Evolutionary conservation across 1,284 basidiomycete genomes (phyloP).

Genomic region (Moesziomyces sp.): DNA sequence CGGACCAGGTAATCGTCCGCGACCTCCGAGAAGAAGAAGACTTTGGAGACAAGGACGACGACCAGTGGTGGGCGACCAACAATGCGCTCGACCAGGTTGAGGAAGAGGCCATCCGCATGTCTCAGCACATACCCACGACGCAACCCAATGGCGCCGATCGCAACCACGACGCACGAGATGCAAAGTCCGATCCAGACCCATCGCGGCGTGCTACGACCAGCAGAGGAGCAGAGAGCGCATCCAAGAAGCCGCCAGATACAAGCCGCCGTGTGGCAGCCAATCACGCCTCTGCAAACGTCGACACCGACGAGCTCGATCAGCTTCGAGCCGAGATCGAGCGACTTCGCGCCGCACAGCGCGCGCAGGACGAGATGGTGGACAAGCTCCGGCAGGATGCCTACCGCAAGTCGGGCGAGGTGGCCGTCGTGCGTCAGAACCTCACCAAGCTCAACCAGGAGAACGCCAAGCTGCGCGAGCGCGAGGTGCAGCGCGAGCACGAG

Average conservation of each 20-base stretch:
- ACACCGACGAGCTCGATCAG: constrained; percentile 14
- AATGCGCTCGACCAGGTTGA: constrained; percentile 42
- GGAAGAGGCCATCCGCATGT: constrained; percentile 48
- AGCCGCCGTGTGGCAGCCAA: neutral
- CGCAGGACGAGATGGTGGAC: constrained; percentile 45
- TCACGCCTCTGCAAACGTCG: neutral
- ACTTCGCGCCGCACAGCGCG: constrained; percentile 32
- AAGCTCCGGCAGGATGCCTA: constrained; percentile 44
- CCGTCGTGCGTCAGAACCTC: constrained; percentile 56
- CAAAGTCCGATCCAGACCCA: neutral
- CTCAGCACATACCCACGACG: constrained; percentile 33
- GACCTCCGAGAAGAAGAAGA: constrained; percentile 39
- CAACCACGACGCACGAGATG: neutral
- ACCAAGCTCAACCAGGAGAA: constrained; percentile 52
- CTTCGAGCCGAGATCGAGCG: constrained; percentile 38
- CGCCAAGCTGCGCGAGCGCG: constrained; percentile 42
- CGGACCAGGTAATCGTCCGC: constrained; percentile 42
- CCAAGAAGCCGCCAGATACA: constrained; percentile 19
- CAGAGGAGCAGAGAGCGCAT: neutral
- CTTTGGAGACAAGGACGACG: constrained; percentile 37
- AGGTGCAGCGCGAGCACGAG: constrained; percentile 45
- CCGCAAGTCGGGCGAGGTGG: constrained; percentile 54
- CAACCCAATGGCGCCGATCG: constrained; percentile 8
- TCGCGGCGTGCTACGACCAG: neutral
- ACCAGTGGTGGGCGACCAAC: constrained; percentile 44